phyloP scores from a whole-genome alignment of 2,329 filamentous ascomycete species.

The Emergomyces pasteurianus region DNA sequence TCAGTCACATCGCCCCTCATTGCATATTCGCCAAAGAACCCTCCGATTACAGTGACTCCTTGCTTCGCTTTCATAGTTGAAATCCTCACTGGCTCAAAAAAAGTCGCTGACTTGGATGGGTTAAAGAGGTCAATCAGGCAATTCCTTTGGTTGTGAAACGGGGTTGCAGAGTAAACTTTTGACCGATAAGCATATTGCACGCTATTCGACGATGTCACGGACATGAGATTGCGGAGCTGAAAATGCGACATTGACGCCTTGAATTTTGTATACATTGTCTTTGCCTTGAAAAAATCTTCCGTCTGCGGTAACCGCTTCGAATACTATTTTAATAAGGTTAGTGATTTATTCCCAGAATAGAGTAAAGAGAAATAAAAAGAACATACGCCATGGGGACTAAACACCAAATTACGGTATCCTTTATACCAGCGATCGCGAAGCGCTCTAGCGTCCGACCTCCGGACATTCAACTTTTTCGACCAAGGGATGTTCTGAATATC shows the following conservation, averaged over 20 bases:
- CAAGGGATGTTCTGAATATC: slow-evolving; percentile 34
- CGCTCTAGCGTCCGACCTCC: slow-evolving; percentile 24
- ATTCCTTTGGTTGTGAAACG: slow-evolving; percentile 29
- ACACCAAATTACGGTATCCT: slow-evolving; percentile 29
- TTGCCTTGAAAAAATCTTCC: slow-evolving; percentile 38
- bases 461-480: slow-evolving; percentile 25
- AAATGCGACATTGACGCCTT: slow-evolving; percentile 45
- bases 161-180: slow-evolving; percentile 39
- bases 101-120: slow-evolving; percentile 25
- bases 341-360: neutral
- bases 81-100: slow-evolving; percentile 32
- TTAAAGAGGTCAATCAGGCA: slow-evolving; percentile 40
- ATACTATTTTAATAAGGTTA: slow-evolving; percentile 14
- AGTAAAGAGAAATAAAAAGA: neutral
- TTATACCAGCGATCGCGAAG: slow-evolving; percentile 32
- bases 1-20: slow-evolving; percentile 30
- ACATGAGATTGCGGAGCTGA: slow-evolving; percentile 47
- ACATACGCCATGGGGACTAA: slow-evolving; percentile 15
- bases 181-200: slow-evolving; percentile 42
- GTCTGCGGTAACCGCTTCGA: slow-evolving; percentile 24
- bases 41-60: slow-evolving; percentile 42
- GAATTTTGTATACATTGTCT: slow-evolving; percentile 38
- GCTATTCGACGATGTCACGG: slow-evolving; percentile 42
- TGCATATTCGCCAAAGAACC: slow-evolving; percentile 47
- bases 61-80: slow-evolving; percentile 42